Percentiles rank a stretch among this genome's conserved stretches.
Evolutionary conservation across 2,329 filamentous ascomycete genomes (phyloP).

Genomic region (Lasiodiplodia theobromae): DNA sequence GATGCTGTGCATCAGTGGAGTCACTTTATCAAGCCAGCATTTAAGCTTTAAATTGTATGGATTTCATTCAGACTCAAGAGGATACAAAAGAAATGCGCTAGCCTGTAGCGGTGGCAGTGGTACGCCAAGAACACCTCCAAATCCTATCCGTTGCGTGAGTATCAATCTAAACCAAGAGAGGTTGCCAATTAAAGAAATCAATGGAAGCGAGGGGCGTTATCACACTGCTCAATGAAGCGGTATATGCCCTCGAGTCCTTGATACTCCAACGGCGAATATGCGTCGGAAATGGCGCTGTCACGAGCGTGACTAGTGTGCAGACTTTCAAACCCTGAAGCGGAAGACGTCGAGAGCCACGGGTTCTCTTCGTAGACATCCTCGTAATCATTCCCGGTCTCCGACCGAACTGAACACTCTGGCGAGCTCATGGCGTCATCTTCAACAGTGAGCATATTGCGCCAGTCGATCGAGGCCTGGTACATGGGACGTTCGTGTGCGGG

Average conservation of each 20-base stretch:
- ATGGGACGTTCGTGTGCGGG: constrained; percentile 40
- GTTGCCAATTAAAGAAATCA: constrained; percentile 9
- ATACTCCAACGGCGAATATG: constrained; percentile 60
- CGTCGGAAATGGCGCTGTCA: constrained; percentile 34
- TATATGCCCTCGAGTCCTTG: constrained; percentile 72
- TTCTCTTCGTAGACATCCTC: constrained; percentile 55
- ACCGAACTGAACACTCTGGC: constrained; percentile 48
- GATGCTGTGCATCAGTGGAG: background rate
- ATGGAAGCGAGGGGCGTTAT: constrained; percentile 39
- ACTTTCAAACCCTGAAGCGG: constrained; percentile 64
- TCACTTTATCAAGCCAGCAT: background rate
- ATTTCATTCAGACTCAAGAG: background rate
- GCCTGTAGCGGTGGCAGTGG: background rate
- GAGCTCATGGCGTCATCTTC: constrained; percentile 35
- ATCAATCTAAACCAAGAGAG: constrained; percentile 21
- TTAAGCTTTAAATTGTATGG: background rate
- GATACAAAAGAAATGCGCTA: constrained; percentile 14
- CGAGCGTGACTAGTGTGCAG: constrained; percentile 62
- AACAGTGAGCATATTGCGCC: constrained; percentile 64
- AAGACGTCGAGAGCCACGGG: constrained; percentile 57
- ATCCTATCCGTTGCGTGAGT: background rate
- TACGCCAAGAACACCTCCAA: constrained; percentile 19
- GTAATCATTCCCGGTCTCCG: constrained; percentile 48
- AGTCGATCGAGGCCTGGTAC: constrained; percentile 57
- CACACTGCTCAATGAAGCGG: constrained; percentile 70